phyloP scores from a whole-genome alignment of 2,329 filamentous ascomycete species.

The Westerdykella aurantiaca region DNA sequence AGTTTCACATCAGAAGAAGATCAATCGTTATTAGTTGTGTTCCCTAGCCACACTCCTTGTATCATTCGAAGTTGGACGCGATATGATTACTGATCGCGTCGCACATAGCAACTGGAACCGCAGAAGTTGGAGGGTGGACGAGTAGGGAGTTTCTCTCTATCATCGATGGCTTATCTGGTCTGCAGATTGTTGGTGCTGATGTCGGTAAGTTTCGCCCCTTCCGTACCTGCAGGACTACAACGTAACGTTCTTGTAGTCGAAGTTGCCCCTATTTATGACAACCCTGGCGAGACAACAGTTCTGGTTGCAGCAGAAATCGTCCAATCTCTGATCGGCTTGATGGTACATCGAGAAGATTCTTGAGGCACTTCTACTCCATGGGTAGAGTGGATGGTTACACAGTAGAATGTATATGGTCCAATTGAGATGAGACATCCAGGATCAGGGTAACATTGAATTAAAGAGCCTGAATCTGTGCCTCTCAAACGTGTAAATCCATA shows the following conservation, averaged over 20 bases:
- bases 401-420: no score
- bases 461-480: no score
- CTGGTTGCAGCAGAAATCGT: conserved; percentile 52
- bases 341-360: conserved; percentile 32
- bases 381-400: no score
- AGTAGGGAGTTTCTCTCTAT: conserved; percentile 56
- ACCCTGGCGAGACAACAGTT: conserved; percentile 53
- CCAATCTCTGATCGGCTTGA: conserved; percentile 45
- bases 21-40: no score
- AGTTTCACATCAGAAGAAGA: no score
- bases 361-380: no score
- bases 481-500: no score
- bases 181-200: conserved; percentile 56
- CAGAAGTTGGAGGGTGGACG: conserved; percentile 58
- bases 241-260: conserved; percentile 42
- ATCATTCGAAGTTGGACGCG: neutral
- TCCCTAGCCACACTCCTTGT: neutral
- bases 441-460: no score
- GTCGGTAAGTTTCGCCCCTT: conserved; percentile 37
- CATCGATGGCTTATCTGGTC: conserved; percentile 52
- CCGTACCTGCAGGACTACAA: no score
- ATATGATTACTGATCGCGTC: neutral
- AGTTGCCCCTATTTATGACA: conserved; percentile 58
- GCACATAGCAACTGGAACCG: conserved; percentile 50
- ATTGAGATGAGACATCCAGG: no score